Base-by-base conservation (phyloP, 2,329 filamentous ascomycete genomes). In the Colletotrichum eleusines region DNA sequence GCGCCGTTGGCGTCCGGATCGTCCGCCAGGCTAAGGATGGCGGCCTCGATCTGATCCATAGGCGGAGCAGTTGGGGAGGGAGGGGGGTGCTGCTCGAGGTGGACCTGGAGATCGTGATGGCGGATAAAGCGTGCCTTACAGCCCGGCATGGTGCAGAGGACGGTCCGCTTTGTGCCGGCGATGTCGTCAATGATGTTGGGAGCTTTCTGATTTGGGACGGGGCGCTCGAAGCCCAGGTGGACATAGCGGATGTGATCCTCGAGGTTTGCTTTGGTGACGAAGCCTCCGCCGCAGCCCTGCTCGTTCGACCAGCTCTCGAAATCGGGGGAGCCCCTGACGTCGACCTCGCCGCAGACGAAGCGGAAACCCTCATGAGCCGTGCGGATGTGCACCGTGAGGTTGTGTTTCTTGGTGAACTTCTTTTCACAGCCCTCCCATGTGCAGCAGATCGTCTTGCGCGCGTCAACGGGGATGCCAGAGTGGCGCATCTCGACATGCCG, bases 211-310 rank as follows among this genome's bases (percentile, higher is more conserved):
- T 26, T 33, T 33, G 72, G 54, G 62, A 76, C 77, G 11, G 85
- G 85, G 16, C 87, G 84, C 66, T 84, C 81, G 20, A 81, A 76
- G n/a, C 90, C 89, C 33, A 97, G 84, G 78, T 98, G 95, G 28
- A 93, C 88, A 58, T 92, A 94, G 26, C 93, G 90, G 54, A 98
- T 87, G 78, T 98, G 95, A 74, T 96, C 92, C 79, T 95, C 92
- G 0, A 98, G 86, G 38, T 90, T 90, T 23, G 89, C 87, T 79
- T 97, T 97, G 72, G 91, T 92, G 69, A 89, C 88, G 76, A 97
- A 96, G 44, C 87, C 87, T 72, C 90, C 88, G 2, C 91, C 92
- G 77, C 95, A 98, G 20, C 91, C 93, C 61, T 90, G 85, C 12
- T 86, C 81, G 28, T 86, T 87, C 67, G 88, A 84, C 92, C 94